Evolutionary conservation across 2,329 filamentous ascomycete species (phyloP).

Genomic region (Pseudogymnoascus sp.): DNA sequence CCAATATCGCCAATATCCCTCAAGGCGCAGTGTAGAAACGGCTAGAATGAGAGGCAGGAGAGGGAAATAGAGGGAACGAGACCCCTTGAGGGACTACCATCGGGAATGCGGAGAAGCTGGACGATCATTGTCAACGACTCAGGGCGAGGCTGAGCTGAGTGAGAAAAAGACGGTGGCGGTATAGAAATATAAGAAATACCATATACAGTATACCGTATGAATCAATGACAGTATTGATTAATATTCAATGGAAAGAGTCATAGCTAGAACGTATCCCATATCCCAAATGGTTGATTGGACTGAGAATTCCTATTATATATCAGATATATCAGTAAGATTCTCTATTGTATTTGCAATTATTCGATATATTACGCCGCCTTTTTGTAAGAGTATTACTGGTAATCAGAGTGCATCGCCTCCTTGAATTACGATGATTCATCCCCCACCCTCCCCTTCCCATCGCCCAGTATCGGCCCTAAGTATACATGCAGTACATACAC

Average conservation of each 20-base stretch:
- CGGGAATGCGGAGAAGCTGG: not conserved
- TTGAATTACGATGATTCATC: slow-evolving; percentile 50
- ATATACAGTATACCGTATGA: not conserved
- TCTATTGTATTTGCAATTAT: not conserved
- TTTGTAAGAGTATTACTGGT: not conserved
- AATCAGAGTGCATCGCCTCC: not conserved
- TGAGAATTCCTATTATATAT: not conserved
- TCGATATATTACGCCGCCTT: not conserved
- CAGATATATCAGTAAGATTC: not conserved
- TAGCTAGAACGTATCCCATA: not conserved
- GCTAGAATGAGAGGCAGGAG: not conserved
- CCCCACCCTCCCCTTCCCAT: slow-evolving; percentile 10
- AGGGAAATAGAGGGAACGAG: not conserved
- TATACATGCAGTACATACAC: not conserved
- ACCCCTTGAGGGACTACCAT: not conserved
- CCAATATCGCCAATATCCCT: slow-evolving; percentile 4
- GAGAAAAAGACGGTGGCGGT: not conserved
- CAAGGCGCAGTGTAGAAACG: not conserved
- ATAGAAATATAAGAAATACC: not conserved
- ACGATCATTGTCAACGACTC: not conserved
- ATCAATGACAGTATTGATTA: not conserved
- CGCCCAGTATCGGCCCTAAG: not conserved
- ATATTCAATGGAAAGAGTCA: not conserved
- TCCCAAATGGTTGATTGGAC: not conserved
- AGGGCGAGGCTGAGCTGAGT: not conserved